phyloP scores from a whole-genome alignment of 495 filamentous ascomycete genomes.

The Viridothelium virens region DNA sequence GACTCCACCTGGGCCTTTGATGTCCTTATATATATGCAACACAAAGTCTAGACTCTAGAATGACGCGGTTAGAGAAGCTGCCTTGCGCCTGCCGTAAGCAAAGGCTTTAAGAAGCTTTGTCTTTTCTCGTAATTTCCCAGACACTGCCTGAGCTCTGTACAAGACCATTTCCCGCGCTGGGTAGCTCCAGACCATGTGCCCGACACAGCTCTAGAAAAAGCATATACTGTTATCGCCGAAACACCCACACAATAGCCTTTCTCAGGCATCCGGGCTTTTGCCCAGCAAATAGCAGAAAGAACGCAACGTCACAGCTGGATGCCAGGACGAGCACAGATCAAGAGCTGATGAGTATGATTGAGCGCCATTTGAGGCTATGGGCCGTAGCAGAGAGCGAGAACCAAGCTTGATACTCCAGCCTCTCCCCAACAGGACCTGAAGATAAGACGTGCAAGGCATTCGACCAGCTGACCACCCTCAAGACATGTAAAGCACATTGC shows the following conservation, averaged over 20 bases:
- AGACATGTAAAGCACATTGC: neutral
- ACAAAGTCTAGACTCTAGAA: neutral
- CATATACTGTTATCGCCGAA: neutral
- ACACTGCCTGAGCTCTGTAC: neutral
- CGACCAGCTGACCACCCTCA: neutral
- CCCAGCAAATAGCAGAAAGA: neutral
- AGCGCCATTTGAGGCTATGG: neutral
- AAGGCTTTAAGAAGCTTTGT: neutral
- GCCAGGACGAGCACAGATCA: neutral
- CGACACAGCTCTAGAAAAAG: neutral
- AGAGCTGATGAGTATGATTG: neutral
- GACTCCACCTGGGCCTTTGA: neutral
- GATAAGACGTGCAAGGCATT: neutral
- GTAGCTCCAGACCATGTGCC: neutral
- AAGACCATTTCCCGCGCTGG: neutral
- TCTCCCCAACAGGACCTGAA: neutral
- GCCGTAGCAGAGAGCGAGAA: neutral
- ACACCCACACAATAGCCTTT: neutral
- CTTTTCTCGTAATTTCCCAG: neutral
- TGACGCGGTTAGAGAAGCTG: neutral
- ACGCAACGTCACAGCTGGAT: neutral
- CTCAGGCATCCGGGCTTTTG: neutral
- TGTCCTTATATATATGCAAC: neutral
- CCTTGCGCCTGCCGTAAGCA: neutral
- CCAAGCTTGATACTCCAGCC: neutral